Evolutionary conservation across 2,329 filamentous ascomycete genomes (phyloP).

Genomic region (Trichoderma afroharzianum): DNA sequence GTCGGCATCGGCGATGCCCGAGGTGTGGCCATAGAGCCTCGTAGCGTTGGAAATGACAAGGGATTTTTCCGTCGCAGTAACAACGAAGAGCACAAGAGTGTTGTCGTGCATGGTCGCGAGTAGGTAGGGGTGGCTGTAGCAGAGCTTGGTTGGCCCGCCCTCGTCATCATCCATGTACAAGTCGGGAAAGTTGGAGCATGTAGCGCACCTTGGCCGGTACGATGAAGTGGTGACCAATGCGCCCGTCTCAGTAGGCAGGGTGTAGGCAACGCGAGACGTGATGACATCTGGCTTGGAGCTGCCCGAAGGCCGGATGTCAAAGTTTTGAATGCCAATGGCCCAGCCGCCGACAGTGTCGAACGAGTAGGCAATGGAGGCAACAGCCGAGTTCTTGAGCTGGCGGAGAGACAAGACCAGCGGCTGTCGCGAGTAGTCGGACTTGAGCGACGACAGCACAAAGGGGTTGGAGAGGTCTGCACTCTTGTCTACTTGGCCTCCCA

Average conservation of each 20-base stretch:
- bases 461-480: slow-evolving; percentile 25
- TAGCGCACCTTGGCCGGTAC: slow-evolving; percentile 16
- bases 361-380: slow-evolving; percentile 85
- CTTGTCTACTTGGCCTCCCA: neutral
- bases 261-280: slow-evolving; percentile 36
- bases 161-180: slow-evolving; percentile 23
- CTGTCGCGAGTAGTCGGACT: slow-evolving; percentile 73
- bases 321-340: slow-evolving; percentile 88
- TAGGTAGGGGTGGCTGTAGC: slow-evolving; percentile 78
- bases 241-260: slow-evolving; percentile 31
- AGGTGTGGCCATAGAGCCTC: slow-evolving; percentile 87
- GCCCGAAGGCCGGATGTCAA: slow-evolving; percentile 55
- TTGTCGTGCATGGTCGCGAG: slow-evolving; percentile 83
- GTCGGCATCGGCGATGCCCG: slow-evolving; percentile 79
- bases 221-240: slow-evolving; percentile 16
- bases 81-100: slow-evolving; percentile 77
- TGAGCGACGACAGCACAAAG: slow-evolving; percentile 68
- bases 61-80: slow-evolving; percentile 64
- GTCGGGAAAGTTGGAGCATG: slow-evolving; percentile 11
- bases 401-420: slow-evolving; percentile 82
- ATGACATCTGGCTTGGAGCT: slow-evolving; percentile 28
- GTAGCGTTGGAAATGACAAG: slow-evolving; percentile 70
- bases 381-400: slow-evolving; percentile 57
- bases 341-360: slow-evolving; percentile 76
- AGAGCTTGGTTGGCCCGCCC: slow-evolving; percentile 57